Evolutionary conservation across 2,329 filamentous ascomycete species (phyloP), one percentile per base, ranked within the genome.

Genomic region (Trichoderma brevicompactum): DNA sequence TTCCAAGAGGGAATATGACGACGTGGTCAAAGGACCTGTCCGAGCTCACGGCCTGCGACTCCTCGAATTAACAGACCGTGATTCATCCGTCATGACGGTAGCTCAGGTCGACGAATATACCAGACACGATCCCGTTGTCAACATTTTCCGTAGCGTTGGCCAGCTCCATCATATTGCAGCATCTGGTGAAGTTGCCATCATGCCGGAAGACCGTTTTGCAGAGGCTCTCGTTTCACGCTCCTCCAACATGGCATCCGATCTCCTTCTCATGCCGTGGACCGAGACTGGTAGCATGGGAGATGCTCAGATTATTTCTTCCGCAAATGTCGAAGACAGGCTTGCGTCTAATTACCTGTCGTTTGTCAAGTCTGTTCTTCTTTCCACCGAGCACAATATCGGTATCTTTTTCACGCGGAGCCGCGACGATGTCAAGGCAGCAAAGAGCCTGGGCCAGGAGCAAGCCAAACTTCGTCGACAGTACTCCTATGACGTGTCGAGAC

Each of bases 1-100:
- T 68, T 68, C 41, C 70, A 72, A 61, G 74, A 81, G 8, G 84
- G 41, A 12, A 10, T 32, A 32, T 17, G 44, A 52, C 13, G 59
- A 66, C 15, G 17, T 34, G n/a, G 15, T 32, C 5, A 63, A 61
- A 9, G 65, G 61, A n/a, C 54, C 67, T 7, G 68, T 94, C 1
- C 85, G 91, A 72, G 89, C 93, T 0, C 92, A 96, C 71, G 94
- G 93, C 38, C 79, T 97, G n/a, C 90, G 94, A 13, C 84, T 98
- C 15, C 79, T 96, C 55, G 92, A 96, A 73, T 85, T 98, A 12
- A 96, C 92, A 0, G 94, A 97, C 71, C 92, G 94, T 83, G 91
- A 92, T 48, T 97, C 94, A 0, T 94, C 93, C 17, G 94, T 97
- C 71, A 98, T 98, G 94, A 90, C 92, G 71, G 92, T 96, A 10